A percentile compares a stretch with the other conserved stretches of the same genome.
These are phyloP conservation scores for Chaetomium cochliodes DNA, from an alignment of 495 filamentous ascomycete species.

Conservation along the genomic window DNA sequence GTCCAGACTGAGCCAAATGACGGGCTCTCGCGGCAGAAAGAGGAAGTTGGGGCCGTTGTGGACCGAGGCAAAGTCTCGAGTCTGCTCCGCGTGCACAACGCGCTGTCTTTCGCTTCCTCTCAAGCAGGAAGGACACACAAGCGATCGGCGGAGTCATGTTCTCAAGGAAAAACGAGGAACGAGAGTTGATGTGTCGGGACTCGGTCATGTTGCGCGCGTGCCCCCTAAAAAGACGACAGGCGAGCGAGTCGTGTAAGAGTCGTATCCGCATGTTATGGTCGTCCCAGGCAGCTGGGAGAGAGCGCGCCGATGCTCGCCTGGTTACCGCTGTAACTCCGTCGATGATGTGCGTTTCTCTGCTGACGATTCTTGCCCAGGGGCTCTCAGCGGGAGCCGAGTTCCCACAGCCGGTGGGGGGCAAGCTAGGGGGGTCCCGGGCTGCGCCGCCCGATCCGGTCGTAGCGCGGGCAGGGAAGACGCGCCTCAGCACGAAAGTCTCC, in stretches of 20 bases:
- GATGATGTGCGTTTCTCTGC: not conserved
- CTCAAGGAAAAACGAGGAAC: not conserved
- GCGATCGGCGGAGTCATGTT: slow-evolving; percentile 5
- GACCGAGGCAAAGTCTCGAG: slow-evolving; percentile 22
- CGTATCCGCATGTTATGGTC: not conserved
- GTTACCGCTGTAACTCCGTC: slow-evolving; percentile 3
- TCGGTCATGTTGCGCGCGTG: not conserved
- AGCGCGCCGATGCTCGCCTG: not conserved
- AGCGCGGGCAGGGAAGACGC: slow-evolving; percentile 27
- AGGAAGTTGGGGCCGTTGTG: slow-evolving; percentile 21
- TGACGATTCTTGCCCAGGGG: not conserved
- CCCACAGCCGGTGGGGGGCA: slow-evolving; percentile 1
- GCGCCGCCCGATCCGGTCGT: slow-evolving; percentile 33
- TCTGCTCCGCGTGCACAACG: slow-evolving; percentile 16
- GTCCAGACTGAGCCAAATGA: slow-evolving; percentile 7
- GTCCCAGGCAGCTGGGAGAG: not conserved
- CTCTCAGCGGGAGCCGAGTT: slow-evolving; percentile 6
- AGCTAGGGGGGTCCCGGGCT: slow-evolving; percentile 13
- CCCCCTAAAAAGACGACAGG: not conserved
- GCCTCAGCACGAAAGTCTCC: slow-evolving; percentile 16
- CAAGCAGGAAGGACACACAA: slow-evolving; percentile 33
- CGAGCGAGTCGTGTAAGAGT: not conserved
- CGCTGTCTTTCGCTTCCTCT: slow-evolving; percentile 20
- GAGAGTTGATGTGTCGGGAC: not conserved
- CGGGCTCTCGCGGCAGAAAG: slow-evolving; percentile 12